Conservation (phyloP, 2,329 filamentous ascomycete species). For the Sphaerulina vaccinii region DNA sequence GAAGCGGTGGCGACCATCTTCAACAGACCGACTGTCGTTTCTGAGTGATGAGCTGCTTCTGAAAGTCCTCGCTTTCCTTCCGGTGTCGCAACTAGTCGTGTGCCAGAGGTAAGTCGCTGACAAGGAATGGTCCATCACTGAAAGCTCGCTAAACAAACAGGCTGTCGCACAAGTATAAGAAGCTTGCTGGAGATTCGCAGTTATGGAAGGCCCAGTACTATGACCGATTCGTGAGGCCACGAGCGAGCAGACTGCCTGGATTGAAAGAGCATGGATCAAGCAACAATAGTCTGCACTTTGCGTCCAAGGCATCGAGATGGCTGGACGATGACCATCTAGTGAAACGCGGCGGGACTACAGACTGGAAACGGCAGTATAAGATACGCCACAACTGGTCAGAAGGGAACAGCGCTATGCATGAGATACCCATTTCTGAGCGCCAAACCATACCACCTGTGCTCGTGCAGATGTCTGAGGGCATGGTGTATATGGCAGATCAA, state of each 20-base stretch:
- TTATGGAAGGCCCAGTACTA: conserved; percentile 92
- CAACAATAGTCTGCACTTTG: conserved; percentile 48
- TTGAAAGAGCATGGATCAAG: conserved; percentile 47
- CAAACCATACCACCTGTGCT: conserved; percentile 61
- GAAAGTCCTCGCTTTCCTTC: conserved; percentile 76
- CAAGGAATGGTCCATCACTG: not conserved
- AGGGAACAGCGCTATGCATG: conserved; percentile 76
- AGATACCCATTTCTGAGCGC: conserved; percentile 63
- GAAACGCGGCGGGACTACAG: conserved; percentile 51
- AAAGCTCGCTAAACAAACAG: conserved; percentile 49
- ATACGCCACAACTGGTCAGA: conserved; percentile 87
- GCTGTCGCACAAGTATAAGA: conserved; percentile 73
- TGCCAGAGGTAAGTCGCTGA: conserved; percentile 54
- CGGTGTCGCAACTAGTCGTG: conserved; percentile 65
- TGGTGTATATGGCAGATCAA: conserved; percentile 74
- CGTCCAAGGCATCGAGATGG: conserved; percentile 60
- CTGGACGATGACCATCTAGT: conserved; percentile 60
- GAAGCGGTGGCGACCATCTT: conserved; percentile 48
- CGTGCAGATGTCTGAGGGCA: conserved; percentile 72
- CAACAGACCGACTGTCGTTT: conserved; percentile 63
- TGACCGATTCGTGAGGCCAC: conserved; percentile 77
- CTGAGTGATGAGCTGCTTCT: conserved; percentile 87
- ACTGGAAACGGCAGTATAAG: conserved; percentile 89
- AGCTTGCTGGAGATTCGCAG: conserved; percentile 75
- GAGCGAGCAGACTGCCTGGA: conserved; percentile 72